Evolutionary conservation across 768 basidiomycete genomes (phyloP).

Genomic region (Russula brevipes): DNA sequence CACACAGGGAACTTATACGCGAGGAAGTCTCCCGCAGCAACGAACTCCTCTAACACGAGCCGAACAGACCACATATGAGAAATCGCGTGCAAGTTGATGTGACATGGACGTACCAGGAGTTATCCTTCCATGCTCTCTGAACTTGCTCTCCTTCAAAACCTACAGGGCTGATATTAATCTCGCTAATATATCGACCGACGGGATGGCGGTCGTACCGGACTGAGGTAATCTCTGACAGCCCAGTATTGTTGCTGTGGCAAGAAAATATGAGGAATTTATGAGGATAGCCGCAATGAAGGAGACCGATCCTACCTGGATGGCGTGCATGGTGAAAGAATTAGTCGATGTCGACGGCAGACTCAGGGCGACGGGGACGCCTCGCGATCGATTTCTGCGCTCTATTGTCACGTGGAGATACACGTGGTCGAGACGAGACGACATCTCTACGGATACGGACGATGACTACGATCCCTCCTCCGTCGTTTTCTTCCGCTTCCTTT

Average conservation of each 20-base stretch:
- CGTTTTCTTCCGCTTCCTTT: conserved; percentile 2
- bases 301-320: conserved; percentile 39
- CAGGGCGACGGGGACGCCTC: conserved; percentile 18
- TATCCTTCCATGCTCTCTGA: conserved; percentile 97
- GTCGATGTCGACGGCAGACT: conserved; percentile 5
- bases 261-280: neutral
- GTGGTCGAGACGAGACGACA: neutral
- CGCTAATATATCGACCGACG: conserved; percentile 29
- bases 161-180: conserved; percentile 36
- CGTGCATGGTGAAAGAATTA: conserved; percentile 38
- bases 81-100: conserved; percentile 19
- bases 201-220: conserved; percentile 54
- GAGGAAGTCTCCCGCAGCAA: conserved; percentile 95
- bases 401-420: conserved; percentile 13
- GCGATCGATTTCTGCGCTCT: conserved; percentile 29
- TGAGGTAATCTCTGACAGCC: conserved; percentile 91
- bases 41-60: conserved; percentile 82
- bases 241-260: conserved; percentile 76
- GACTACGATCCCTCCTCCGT: neutral
- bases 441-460: neutral
- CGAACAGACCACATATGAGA: conserved; percentile 20
- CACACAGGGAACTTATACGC: conserved; percentile 98
- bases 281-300: neutral
- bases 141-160: conserved; percentile 97
- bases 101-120: conserved; percentile 65